These are phyloP conservation scores for Wickerhamiella lipophila DNA, from an alignment of 805 yeast genomes.

Conservation along the genomic window DNA sequence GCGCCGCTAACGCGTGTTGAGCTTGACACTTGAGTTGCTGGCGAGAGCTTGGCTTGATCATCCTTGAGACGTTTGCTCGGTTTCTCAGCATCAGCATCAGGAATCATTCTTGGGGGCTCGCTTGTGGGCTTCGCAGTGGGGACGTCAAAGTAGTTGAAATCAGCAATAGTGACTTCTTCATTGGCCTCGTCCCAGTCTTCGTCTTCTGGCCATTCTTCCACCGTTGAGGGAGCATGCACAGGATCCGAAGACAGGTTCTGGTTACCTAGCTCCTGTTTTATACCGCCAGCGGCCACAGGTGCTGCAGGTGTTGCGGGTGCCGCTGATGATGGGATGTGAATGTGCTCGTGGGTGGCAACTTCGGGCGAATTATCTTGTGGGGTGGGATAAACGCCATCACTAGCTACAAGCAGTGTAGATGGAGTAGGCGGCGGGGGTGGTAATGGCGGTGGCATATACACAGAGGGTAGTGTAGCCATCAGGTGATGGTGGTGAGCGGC, in stretches of 20 bases:
- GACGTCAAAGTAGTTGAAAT: constrained; percentile 31
- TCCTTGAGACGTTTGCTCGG: no score
- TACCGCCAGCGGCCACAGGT: neutral
- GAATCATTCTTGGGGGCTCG: no score
- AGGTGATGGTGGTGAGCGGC: constrained; percentile 4
- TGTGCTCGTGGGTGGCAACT: neutral
- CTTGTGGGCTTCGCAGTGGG: constrained; percentile 4
- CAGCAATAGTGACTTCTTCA: constrained; percentile 33
- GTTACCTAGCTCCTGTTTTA: neutral
- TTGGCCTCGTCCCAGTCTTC: constrained; percentile 18
- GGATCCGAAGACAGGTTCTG: neutral
- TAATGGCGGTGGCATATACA: constrained; percentile 9
- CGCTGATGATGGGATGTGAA: neutral
- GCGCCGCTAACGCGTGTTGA: constrained; percentile 36
- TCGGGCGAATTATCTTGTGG: constrained; percentile 11
- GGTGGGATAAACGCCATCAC: constrained; percentile 10
- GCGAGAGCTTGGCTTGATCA: no score
- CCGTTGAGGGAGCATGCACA: constrained; percentile 3
- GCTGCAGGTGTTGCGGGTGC: neutral
- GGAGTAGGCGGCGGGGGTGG: constrained; percentile 14
- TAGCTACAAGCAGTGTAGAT: neutral
- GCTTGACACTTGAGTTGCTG: neutral
- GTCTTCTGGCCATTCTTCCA: constrained; percentile 5
- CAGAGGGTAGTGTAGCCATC: constrained; percentile 2
- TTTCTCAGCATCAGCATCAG: no score